Percentiles rank a stretch among this genome's conserved stretches.
These are phyloP conservation scores for Fusarium sacchari DNA, from an alignment of 2,329 filamentous ascomycete species.

Conservation along the genomic window DNA sequence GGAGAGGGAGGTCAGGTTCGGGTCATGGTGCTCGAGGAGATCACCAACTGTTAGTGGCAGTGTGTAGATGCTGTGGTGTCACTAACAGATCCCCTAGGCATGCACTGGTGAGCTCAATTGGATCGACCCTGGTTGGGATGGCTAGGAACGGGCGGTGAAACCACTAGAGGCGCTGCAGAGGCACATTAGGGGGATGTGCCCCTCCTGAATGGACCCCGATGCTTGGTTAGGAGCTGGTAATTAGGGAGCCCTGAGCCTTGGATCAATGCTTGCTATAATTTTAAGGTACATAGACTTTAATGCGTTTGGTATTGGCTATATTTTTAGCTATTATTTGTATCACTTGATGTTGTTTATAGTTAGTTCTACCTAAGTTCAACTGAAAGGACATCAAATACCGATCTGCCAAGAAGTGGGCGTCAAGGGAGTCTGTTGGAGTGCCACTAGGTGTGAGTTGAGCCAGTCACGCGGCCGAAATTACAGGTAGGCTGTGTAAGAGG, in stretches of 20 bases:
- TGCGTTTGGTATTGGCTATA: neutral
- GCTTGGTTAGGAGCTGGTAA: slow-evolving; percentile 11
- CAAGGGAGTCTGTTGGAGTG: slow-evolving; percentile 18
- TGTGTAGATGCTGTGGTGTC: neutral
- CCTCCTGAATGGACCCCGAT: slow-evolving; percentile 27
- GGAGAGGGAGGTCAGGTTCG: slow-evolving; percentile 32
- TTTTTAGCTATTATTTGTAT: neutral
- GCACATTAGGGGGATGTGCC: slow-evolving; percentile 32
- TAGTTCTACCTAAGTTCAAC: neutral
- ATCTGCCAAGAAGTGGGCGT: slow-evolving; percentile 18
- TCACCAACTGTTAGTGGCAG: slow-evolving; percentile 23
- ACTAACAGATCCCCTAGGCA: slow-evolving; percentile 15
- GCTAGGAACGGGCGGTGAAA: slow-evolving; percentile 36
- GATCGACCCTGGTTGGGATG: slow-evolving; percentile 21
- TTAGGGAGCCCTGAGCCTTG: neutral
- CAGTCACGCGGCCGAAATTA: slow-evolving; percentile 21
- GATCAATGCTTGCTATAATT: slow-evolving; percentile 14
- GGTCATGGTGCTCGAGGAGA: neutral
- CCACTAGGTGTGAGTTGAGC: slow-evolving; percentile 15
- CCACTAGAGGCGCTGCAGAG: slow-evolving; percentile 22
- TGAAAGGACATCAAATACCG: slow-evolving; percentile 5
- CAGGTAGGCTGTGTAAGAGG: slow-evolving; percentile 17
- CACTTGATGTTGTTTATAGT: neutral
- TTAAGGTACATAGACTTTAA: neutral
- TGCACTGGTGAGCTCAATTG: slow-evolving; percentile 11